These are phyloP conservation scores for Amauroascus verrucosus DNA, from an alignment of 2,329 filamentous ascomycete species.

Conservation along the genomic window DNA sequence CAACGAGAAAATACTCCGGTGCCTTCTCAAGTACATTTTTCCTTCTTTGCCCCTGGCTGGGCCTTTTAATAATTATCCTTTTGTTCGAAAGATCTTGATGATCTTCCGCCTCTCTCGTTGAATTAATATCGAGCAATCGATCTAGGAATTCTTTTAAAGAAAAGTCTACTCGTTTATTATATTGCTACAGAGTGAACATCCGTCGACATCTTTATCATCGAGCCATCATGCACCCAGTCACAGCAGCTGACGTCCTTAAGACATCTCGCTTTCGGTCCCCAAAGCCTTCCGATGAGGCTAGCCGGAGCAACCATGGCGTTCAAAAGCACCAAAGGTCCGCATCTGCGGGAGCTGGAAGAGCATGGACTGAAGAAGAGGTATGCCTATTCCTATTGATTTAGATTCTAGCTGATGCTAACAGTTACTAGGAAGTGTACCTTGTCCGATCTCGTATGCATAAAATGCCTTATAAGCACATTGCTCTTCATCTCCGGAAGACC, in stretches of 20 bases:
- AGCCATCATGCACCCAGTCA: slow-evolving; percentile 7
- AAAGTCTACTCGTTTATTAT: neutral
- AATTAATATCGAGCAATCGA: neutral
- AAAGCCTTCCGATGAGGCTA: neutral
- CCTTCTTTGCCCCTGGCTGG: slow-evolving; percentile 47
- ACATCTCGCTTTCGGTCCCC: slow-evolving; percentile 9
- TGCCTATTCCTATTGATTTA: slow-evolving; percentile 17
- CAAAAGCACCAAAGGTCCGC: slow-evolving; percentile 57
- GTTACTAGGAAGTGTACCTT: slow-evolving; percentile 63
- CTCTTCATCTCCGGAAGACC: slow-evolving; percentile 74
- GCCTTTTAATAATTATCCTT: slow-evolving; percentile 26
- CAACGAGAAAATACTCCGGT: neutral
- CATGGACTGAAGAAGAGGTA: slow-evolving; percentile 82
- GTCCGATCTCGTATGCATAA: slow-evolving; percentile 75
- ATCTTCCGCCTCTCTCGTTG: slow-evolving; percentile 12
- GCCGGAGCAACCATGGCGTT: slow-evolving; percentile 33
- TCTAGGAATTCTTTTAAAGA: neutral
- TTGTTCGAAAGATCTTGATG: slow-evolving; percentile 19
- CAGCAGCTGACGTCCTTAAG: slow-evolving; percentile 9
- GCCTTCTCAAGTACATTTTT: slow-evolving; percentile 22
- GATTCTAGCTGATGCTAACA: neutral
- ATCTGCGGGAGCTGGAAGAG: slow-evolving; percentile 64
- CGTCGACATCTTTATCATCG: neutral
- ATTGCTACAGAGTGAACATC: neutral
- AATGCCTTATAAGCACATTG: slow-evolving; percentile 87